Base-by-base conservation (phyloP, 2,329 filamentous ascomycete species). In the Mycocentrospora acerina region DNA sequence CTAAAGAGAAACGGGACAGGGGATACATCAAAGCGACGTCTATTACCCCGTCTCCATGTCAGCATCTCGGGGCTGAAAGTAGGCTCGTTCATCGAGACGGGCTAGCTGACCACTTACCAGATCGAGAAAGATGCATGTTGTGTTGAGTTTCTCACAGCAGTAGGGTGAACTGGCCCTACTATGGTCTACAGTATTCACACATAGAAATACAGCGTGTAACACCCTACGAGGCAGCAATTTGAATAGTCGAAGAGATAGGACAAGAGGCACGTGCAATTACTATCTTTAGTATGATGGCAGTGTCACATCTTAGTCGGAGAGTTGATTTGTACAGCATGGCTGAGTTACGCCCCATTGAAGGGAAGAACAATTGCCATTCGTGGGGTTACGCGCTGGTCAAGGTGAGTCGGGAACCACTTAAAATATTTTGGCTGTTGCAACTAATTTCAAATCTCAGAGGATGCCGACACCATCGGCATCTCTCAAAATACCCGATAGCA, bases 41-140 rank as follows among this genome's bases (percentile, higher is more conserved):
- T 36, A 48, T 56, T 47, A 33, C 41, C 42, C 50, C 43, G 39
- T 47, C 40, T 33, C 39, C 33, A 42, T 43, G 47, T 60, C 51
- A 63, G 58, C 57, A 53, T 47, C 16, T 40, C 34, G 13, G 22
- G 36, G 36, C 36, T 37, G 37, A 45, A 31, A 26, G 33, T 22
- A 6, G 9, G 19, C 9, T 22, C 19, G 19, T 6, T 22, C 19
- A 6, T 22, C 5, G 19, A 22, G 19, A 22, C 9, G 9, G 19
- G 9, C 28, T 24, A 24, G 18, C 30, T 22, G 22, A 27, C 4
- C 3, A 30, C 13, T 36, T 15, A 7, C 17, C 6, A 11, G 11
- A 17, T 14, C 30, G 11, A 15, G 22, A 15, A 22, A 27, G 32
- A n/a, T 19, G 16, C 15, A 29, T 19, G 18, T 29, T 14, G 28